Conservation (phyloP, 768 basidiomycete genomes). For the Tylopilus sp. region DNA sequence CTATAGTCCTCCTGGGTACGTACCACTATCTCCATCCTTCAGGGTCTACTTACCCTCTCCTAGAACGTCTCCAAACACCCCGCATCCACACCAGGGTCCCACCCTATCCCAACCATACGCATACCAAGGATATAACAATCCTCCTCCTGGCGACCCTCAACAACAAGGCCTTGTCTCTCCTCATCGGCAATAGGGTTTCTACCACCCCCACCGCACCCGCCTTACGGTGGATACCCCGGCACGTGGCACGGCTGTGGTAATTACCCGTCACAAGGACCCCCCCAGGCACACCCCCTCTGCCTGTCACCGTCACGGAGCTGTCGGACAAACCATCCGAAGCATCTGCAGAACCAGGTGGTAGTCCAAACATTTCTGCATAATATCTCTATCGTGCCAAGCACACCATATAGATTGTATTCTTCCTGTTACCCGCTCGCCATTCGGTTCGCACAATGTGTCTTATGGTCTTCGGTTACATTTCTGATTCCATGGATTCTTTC, state of each 20-base stretch:
- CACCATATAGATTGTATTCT: conserved; percentile 27
- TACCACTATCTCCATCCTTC: neutral
- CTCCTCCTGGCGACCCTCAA: conserved; percentile 23
- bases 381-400: conserved; percentile 1
- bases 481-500: conserved; percentile 28
- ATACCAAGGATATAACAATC: conserved; percentile 22
- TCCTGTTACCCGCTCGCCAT: conserved; percentile 10
- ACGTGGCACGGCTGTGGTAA: conserved; percentile 29
- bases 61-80: conserved; percentile 20
- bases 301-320: conserved; percentile 14
- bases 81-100: conserved; percentile 22
- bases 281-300: conserved; percentile 16
- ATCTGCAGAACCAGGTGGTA: conserved; percentile 15
- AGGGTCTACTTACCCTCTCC: conserved; percentile 13
- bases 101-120: conserved; percentile 20
- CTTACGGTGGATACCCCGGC: conserved; percentile 30
- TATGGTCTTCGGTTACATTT: conserved; percentile 9
- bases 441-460: conserved; percentile 12
- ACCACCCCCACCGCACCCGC: conserved; percentile 25
- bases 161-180: conserved; percentile 22
- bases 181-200: conserved; percentile 26
- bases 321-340: conserved; percentile 27
- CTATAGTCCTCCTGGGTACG: no score
- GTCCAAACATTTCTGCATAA: conserved; percentile 21
- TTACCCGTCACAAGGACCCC: conserved; percentile 29